Evolutionary conservation across 768 basidiomycete species (phyloP), one percentile per base, ranked within the genome.

Genomic region (Boletus rubroflammeus): DNA sequence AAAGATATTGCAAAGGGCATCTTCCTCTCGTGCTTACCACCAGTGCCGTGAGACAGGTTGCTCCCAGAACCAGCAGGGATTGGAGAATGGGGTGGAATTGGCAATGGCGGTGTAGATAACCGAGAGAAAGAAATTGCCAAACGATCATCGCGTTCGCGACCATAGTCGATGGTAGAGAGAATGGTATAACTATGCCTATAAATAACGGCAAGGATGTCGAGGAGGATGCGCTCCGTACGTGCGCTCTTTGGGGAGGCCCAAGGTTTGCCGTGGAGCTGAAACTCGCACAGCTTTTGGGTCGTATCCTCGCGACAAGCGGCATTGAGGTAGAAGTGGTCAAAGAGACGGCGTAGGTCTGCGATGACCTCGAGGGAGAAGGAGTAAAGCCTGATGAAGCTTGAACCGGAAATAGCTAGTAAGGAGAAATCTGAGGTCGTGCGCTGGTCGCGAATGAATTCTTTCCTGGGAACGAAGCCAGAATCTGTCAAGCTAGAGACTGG

Each of bases 1-100:
- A 90, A 90, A 15, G 88, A 90, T 35, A 90, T 73, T 2, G 85
- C 88, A 67, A 90, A 90, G 5, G 85, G 82, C 35, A 73, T 67
- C 54, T 75, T 73, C 59, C 67, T 76, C 34, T 60, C 59, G 26
- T 60, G 67, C 53, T 61, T 71, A 46, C 61, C 21, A 67, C 61
- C 64, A 26, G 66, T 63, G 41, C 68, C 75, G 4, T 80, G 75
- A 25, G 72, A 73, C 23, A 72, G 51, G 32, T 69, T 67, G 47
- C 68, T 73, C 57, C 62, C 68, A 44, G 75, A 78, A 38, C 67
- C 70, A 58, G 72, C 72, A 47, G 75, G 72, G 44, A 73, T 61
- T 46, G 75, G 75, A 38, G 75, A 72, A 44, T 70, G 66, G 5
- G 73, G 66, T 32, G 75, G 68, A 29, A 75, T 62, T 34, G 77